Evolutionary conservation across 169 alveolate species (phyloP), one percentile per base, ranked within the genome.

Genomic region (Cystoisospora suis): DNA sequence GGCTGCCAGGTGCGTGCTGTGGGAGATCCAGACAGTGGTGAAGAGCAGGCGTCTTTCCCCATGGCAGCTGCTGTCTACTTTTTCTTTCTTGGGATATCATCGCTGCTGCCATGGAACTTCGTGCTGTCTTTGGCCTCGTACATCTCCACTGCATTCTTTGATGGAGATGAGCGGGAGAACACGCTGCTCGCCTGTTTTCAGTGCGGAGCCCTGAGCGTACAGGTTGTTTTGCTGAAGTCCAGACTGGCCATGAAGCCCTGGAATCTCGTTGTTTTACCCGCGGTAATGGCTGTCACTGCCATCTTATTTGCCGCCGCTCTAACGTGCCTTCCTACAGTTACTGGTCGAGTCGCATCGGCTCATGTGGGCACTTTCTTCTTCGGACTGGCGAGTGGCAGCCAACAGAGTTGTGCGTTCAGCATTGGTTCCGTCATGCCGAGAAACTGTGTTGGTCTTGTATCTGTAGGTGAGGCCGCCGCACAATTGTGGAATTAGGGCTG

Each of bases 351-450:
- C 3, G 65, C 65, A 9, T 29, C 42, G 0, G 38, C 45, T 29
- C 90, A 85, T 65, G 1, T 40, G 0, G 61, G 58, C 15, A 58
- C 90, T 20, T 81, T 85, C 61, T 49, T 38, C 81, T 85, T 85
- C n/a, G 90, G 90, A 0, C 70, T 59, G 47, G 38, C 81, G 45
- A 81, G 81, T 7, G 90, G 90, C 36, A 32, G 42, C 34, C 32
- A 59, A 29, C 61, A 59, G 32, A 81, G 90, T 32, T 56, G 81
- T 27, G 12, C 65, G 23, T 40, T 85, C 61, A 44, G 81, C 65
- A 44, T 85, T 69, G 90, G 81, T n/a, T 38, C 65, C 65, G 72
- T 81, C 69, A 23, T 85, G 29, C 90, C 90, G 80, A 59, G 38
- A 32, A 70, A 70, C 81, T 85, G 58, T 46, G 61, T 85, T 27